Base-by-base conservation (phyloP, 2,329 filamentous ascomycete genomes). In the Trichoderma oligosporum region DNA sequence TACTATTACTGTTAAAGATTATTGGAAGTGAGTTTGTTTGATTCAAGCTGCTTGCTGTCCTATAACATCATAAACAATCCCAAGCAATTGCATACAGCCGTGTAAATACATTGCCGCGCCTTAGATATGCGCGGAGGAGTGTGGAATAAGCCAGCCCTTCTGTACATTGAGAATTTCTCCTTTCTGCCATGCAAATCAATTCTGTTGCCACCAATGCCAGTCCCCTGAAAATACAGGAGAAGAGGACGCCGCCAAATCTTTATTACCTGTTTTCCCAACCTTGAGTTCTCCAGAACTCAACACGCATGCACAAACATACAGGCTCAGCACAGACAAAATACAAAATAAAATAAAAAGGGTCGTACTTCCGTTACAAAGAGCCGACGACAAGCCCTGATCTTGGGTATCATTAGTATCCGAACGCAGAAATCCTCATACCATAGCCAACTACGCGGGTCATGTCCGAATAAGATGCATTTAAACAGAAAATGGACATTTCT, bases 371-470 rank as follows among this genome's bases (percentile, higher is more conserved):
- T 60, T 61, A 60, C 58, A 55, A 53, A 53, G 61, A 67, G 61
- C 61, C 64, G 57, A 64, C 60, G 60, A 60, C 63, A 63, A 60
- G 36, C 46, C 46, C 45, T 46, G 22, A 64, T 67, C 46, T 58
- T 64, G 72, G 72, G 72, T 74, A 74, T 74, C 72, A 72, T 53
- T 64, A 70, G 66, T 67, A 67, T 71, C 63, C 60, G 64, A 68
- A 63, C 61, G 62, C 64, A 62, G 63, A 57, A 64, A 58, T 58
- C 51, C 48, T 57, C 48, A 53, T 33, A 42, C 25, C 48, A 54
- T 46, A 57, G 46, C 54, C 53, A 31, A 27, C 24, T 48, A 31
- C 18, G 45, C 14, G 18, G n/a, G 29, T 25, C 29, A 20, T 46
- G 24, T 48, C 16, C 38, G 45, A 60, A 48, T 25, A 16, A 38